phyloP scores from a whole-genome alignment of 306 rosid species.

The Pyrus bretschneideri region DNA sequence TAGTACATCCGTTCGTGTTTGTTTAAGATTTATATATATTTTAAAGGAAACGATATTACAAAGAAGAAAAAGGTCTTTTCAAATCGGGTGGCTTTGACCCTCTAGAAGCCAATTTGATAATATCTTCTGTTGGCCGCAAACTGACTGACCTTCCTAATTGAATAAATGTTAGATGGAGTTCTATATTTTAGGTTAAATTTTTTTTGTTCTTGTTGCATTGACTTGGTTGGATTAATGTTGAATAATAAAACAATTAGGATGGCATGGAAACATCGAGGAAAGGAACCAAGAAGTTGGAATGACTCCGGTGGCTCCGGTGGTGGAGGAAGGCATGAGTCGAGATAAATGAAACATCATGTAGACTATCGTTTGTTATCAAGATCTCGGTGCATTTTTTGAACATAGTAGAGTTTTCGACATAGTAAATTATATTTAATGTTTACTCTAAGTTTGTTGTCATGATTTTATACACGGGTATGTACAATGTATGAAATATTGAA shows the following conservation, averaged over 20 bases:
- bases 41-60: not conserved
- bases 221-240: not conserved
- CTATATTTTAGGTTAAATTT: not conserved
- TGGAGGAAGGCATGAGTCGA: not conserved
- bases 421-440: not conserved
- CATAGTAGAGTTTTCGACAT: too few species aligned
- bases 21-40: not conserved
- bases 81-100: not conserved
- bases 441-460: not conserved
- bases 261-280: slow-evolving; percentile 16
- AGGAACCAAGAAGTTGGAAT: slow-evolving; percentile 11
- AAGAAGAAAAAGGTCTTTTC: not conserved
- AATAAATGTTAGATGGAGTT: not conserved
- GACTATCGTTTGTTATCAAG: too few species aligned
- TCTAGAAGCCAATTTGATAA: not conserved
- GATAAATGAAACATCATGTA: not conserved
- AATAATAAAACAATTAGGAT: not conserved
- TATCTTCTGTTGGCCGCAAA: not conserved
- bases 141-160: not conserved
- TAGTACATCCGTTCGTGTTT: not conserved
- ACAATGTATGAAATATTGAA: not conserved
- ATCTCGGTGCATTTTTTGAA: too few species aligned
- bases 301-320: slow-evolving; percentile 1
- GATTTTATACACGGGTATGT: not conserved
- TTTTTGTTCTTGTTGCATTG: not conserved